phyloP scores from a whole-genome alignment of 306 rosid genomes.

The Echinosophora koreensis region DNA sequence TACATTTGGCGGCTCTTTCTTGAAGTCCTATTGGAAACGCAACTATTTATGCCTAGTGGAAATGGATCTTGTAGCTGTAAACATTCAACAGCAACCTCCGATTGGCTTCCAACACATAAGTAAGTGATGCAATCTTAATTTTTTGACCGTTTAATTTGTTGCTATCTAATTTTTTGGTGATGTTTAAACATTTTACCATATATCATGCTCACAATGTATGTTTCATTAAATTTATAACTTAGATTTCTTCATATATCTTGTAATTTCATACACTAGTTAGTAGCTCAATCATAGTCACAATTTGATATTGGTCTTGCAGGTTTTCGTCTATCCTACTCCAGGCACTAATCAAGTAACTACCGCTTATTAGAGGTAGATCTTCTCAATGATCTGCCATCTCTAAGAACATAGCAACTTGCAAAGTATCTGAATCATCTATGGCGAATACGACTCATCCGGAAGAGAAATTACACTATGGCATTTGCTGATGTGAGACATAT shows the following conservation, averaged over 20 bases:
- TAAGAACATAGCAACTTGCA: not conserved
- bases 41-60: slow-evolving; percentile 13
- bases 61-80: slow-evolving; percentile 27
- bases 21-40: not conserved
- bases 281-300: not conserved
- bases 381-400: slow-evolving; percentile 21
- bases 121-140: not conserved
- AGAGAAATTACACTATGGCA: not conserved
- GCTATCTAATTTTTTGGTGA: not conserved
- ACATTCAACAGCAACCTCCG: slow-evolving; percentile 12
- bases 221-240: not conserved
- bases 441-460: not conserved
- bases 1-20: too few relatives aligned
- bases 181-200: not conserved
- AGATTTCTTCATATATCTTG: not conserved
- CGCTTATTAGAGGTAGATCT: slow-evolving; percentile 9
- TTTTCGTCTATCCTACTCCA: not conserved
- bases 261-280: not conserved
- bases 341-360: slow-evolving; percentile 12
- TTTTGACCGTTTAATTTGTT: not conserved
- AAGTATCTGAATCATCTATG: slow-evolving; percentile 9
- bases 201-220: not conserved
- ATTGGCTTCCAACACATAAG: slow-evolving; percentile 11
- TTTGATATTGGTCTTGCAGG: not conserved
- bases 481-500: not conserved